Conservation (phyloP, 192 early-diverging fungal species). For the Endogone sp. region DNA sequence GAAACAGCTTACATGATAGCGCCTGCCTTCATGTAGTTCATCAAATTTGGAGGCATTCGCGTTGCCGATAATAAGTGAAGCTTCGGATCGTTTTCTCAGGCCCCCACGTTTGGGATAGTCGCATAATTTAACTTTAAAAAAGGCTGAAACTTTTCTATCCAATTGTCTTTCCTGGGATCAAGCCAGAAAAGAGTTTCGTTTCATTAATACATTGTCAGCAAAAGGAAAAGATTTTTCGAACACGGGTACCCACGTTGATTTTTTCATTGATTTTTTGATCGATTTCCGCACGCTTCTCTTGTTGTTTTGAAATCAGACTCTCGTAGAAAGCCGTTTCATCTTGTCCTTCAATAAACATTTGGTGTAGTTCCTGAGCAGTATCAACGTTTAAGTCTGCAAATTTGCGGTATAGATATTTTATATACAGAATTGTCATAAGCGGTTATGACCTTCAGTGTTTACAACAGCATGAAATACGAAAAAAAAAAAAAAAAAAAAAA, state of each 20-base stretch:
- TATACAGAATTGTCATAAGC: too few relatives aligned
- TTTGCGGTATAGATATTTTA: neutral
- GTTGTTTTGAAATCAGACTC: neutral
- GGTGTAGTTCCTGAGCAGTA: neutral
- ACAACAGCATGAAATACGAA: neutral
- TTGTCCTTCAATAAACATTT: neutral
- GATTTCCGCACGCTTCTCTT: neutral
- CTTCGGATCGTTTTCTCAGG: conserved; percentile 8
- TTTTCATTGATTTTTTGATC: neutral
- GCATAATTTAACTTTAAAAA: conserved; percentile 44
- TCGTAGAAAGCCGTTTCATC: neutral
- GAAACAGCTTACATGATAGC: conserved; percentile 40
- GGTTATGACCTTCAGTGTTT: neutral
- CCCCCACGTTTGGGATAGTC: conserved; percentile 29
- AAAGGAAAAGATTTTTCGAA: too few relatives aligned
- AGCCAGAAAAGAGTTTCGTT: neutral
- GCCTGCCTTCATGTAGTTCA: conserved; percentile 48
- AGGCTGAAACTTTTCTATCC: conserved; percentile 31
- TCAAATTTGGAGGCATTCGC: conserved; percentile 31
- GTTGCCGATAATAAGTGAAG: conserved; percentile 45
- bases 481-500: neutral
- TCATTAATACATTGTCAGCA: too few relatives aligned
- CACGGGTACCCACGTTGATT: neutral
- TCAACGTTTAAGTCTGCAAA: conserved; percentile 1
- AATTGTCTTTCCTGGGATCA: conserved; percentile 1